Conservation (phyloP, 78 protist genomes). For the Neovahlkampfia damariscottae region DNA sequence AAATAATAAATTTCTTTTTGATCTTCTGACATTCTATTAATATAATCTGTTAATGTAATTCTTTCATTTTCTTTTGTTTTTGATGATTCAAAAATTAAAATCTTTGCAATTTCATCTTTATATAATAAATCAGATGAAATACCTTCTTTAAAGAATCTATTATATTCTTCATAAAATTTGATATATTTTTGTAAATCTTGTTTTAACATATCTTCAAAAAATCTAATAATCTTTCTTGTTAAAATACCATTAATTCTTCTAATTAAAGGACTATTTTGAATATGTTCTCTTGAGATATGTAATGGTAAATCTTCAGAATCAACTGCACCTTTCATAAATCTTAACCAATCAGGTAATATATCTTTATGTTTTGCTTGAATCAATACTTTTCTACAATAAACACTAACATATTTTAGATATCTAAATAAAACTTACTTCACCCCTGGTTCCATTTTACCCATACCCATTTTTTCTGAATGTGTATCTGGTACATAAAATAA, state of each 20-base stretch:
- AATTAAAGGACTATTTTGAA: conserved; percentile 72
- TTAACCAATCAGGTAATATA: conserved; percentile 82
- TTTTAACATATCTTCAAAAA: conserved; percentile 13
- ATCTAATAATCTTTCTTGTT: background rate
- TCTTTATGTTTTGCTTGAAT: conserved; percentile 50
- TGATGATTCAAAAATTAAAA: conserved; percentile 59
- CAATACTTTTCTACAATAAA: conserved; percentile 37
- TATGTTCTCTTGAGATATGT: conserved; percentile 77
- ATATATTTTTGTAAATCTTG: conserved; percentile 41
- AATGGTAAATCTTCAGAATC: conserved; percentile 89
- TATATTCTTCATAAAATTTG: conserved; percentile 47
- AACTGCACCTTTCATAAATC: conserved; percentile 71
- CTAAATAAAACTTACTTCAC: conserved; percentile 43
- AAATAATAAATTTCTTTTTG: conserved; percentile 72
- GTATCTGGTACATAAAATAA: conserved; percentile 65
- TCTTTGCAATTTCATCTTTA: conserved; percentile 38
- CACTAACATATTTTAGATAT: too few species aligned
- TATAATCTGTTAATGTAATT: conserved; percentile 50
- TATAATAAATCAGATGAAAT: conserved; percentile 48
- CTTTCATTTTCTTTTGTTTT: background rate
- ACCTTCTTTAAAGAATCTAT: conserved; percentile 71
- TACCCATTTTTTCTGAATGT: conserved; percentile 74
- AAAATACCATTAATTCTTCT: conserved; percentile 40
- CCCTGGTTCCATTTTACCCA: conserved; percentile 75
- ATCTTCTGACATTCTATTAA: conserved; percentile 49